Evolutionary conservation across 2,329 filamentous ascomycete species (phyloP).

Genomic region (Calonectria pteridis): DNA sequence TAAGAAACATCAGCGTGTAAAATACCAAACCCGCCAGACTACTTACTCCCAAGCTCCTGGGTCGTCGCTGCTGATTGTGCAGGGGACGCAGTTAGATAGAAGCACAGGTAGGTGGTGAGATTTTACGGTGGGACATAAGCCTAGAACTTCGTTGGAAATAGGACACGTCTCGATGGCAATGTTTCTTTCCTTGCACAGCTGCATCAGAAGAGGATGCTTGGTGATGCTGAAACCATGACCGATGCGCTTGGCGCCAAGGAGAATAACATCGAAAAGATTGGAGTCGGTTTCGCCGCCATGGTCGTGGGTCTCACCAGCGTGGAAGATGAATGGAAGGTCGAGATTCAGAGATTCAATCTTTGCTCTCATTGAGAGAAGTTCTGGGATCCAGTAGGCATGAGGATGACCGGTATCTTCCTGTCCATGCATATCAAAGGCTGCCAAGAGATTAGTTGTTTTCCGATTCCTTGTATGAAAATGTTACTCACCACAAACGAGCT

Average conservation of each 20-base stretch:
- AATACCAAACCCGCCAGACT: no score
- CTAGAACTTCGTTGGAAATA: background rate
- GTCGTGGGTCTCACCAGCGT: background rate
- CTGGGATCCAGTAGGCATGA: background rate
- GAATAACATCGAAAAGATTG: constrained; percentile 70
- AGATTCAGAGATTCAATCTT: background rate
- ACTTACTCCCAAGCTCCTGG: background rate
- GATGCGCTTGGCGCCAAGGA: constrained; percentile 83
- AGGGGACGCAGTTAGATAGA: background rate
- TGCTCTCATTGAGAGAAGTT: background rate
- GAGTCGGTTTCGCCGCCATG: background rate
- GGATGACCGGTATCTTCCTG: background rate
- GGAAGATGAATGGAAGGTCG: background rate
- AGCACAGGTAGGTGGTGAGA: background rate
- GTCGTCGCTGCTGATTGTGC: background rate
- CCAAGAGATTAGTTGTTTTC: no score
- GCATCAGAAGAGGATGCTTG: constrained; percentile 85
- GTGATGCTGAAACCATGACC: constrained; percentile 86
- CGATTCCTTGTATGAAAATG: no score
- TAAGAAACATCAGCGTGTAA: background rate
- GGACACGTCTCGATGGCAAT: constrained; percentile 77
- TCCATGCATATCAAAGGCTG: background rate
- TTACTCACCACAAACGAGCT: background rate
- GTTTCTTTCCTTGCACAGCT: constrained; percentile 83
- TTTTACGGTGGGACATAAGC: background rate